Base-by-base conservation (phyloP, 768 basidiomycete species). In the Amanita jacksonii region DNA sequence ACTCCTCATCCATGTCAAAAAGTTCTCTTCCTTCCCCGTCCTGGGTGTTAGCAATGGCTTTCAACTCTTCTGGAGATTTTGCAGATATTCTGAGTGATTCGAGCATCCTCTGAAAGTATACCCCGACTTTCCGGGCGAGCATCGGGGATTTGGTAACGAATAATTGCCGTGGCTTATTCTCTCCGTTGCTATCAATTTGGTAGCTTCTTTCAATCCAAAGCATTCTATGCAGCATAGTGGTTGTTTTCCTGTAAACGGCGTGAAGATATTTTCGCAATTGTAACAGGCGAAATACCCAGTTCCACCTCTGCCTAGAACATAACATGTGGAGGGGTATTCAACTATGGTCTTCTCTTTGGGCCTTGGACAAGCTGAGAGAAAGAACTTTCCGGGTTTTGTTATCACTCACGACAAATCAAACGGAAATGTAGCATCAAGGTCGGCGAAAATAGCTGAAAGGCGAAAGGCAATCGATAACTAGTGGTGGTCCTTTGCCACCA, bases 171-270 rank as follows among this genome's bases (percentile, higher is more conserved):
- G 79, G 77, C 52, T 71, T 76, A 0, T 60, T 54, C 30, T 65
- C 56, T 2, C 57, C 49, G 13, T 56, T 61, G 8, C 56, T 57
- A 19, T 62, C 57, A 19, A 64, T 47, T 31, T 71, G 57, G 60
- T 70, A 79, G 2, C 73, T 66, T n/a, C 71, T 62, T 50, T 85
- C 78, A 5, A 83, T 74, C 1, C 74, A 70, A 1, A 85, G 65
- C 72, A 86, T 85, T 56, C 81, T 85, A 64, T 79, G 81, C 1
- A 86, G 62, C 71, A 86, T 83, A 0, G 81, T 79, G 0, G 84
- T 85, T 0, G 81, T 85, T 68, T 85, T 85, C 1, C 83, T 83
- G 31, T 37, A 18, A 19, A 19, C 41, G 15, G 8, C 6, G 9
- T 30, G 3, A 13, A 12, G 8, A 18, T 39, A 12, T 9, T 20